These are phyloP conservation scores for Vitellaria paradoxa DNA, from an alignment of 179 eudicot genomes.

Conservation along the genomic window DNA sequence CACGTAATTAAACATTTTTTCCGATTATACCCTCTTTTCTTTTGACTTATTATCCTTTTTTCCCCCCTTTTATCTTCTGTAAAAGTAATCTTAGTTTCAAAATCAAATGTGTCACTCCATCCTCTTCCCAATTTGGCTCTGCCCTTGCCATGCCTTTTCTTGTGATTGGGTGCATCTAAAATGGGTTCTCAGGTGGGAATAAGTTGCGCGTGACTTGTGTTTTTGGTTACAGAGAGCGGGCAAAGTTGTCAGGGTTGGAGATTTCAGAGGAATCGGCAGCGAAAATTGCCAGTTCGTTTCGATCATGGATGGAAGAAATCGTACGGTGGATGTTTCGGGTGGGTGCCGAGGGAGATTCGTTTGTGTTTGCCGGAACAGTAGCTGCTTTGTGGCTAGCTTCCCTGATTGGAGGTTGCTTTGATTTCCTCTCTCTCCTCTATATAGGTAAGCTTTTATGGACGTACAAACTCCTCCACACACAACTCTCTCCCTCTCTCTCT, in stretches of 20 bases:
- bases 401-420: slow-evolving; percentile 16
- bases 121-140: too few relatives aligned
- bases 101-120: too few relatives aligned
- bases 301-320: slow-evolving; percentile 16
- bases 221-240: slow-evolving; percentile 30
- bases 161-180: too few relatives aligned
- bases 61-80: too few relatives aligned
- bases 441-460: slow-evolving; percentile 20
- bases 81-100: too few relatives aligned
- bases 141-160: too few relatives aligned
- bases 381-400: slow-evolving; percentile 30
- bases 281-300: slow-evolving; percentile 15
- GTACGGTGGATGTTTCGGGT: slow-evolving; percentile 36
- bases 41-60: too few relatives aligned
- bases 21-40: too few relatives aligned
- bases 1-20: slow-evolving; percentile 24
- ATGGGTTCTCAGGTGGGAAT: too few relatives aligned
- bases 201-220: not conserved
- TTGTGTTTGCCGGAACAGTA: slow-evolving; percentile 24
- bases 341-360: slow-evolving; percentile 33
- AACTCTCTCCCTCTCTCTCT: too few relatives aligned
- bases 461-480: too few relatives aligned
- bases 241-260: slow-evolving; percentile 28
- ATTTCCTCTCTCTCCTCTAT: slow-evolving; percentile 33
- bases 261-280: slow-evolving; percentile 22